Base-by-base conservation (phyloP, 441 rosid genomes). In the Daphne laureola region DNA sequence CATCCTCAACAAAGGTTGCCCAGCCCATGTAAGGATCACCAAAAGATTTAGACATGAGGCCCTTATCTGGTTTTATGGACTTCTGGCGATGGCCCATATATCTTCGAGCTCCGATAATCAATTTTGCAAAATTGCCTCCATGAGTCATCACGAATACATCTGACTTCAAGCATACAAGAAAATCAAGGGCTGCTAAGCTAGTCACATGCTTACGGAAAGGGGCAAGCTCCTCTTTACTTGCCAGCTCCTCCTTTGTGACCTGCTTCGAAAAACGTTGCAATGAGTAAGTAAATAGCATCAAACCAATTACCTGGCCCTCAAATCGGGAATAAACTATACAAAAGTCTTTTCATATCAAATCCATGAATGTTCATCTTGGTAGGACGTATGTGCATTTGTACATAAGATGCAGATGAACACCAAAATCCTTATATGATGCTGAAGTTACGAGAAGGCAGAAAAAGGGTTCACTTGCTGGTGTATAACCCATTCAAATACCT, bases 81-180 rank as follows among this genome's bases (percentile, higher is more conserved):
- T 87, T 90, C 16, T 78, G 83, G 0, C 78, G 88, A 68, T 93
- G 97, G 49, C 98, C 98, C 95, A 83, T 82, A 74, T 90, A 93
- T 62, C 98, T 73, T 5, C 98, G 81, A 2, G 95, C 97, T 49
- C 98, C 98, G 0, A 93, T 93, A 54, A 93, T 93, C 76, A 93
- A 76, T 64, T 93, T 90, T 3, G 97, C 98, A 9, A 93, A 93
- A 79, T 93, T 93, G 73, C 98, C 98, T 51, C 98, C 98, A 21
- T 93, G 98, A 2, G 98, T 93, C 98, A 93, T 87, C 57, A 93
- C 96, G 72, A 90, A 90, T 36, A 90, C 98, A 68, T 93, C 98
- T 8, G 98, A 93, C 65, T 93, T 89, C 62, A 90, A 70, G 80
- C 99, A 93, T 27, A 93, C 99, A 64, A 93, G 67, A 80, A 90